phyloP scores from a whole-genome alignment of 1,284 basidiomycete species.

The Puccinia coronata region DNA sequence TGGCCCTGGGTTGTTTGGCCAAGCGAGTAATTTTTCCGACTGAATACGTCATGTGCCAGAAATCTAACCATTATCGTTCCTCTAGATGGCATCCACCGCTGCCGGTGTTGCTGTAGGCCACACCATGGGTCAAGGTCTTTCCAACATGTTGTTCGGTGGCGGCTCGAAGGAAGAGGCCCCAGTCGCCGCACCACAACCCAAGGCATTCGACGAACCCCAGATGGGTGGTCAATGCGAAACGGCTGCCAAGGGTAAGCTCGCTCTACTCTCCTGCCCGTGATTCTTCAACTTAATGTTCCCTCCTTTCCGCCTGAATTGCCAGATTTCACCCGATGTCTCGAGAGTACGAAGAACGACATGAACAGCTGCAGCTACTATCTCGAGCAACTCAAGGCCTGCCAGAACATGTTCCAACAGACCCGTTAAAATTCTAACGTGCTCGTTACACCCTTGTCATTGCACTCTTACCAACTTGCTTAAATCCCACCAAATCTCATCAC shows the following conservation, averaged over 20 bases:
- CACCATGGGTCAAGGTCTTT: slow-evolving; percentile 64
- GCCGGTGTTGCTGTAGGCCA: slow-evolving; percentile 64
- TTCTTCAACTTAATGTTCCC: slow-evolving; percentile 2
- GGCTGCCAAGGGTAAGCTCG: slow-evolving; percentile 63
- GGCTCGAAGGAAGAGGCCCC: slow-evolving; percentile 54
- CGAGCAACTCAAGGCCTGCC: slow-evolving; percentile 60
- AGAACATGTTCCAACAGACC: slow-evolving; percentile 51
- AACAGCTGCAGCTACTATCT: slow-evolving; percentile 65
- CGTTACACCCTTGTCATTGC: neutral
- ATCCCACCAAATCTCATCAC: neutral
- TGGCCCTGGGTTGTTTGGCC: slow-evolving; percentile 43
- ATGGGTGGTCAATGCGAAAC: slow-evolving; percentile 62
- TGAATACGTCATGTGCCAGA: neutral
- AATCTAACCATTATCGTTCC: neutral
- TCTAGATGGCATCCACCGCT: slow-evolving; percentile 63
- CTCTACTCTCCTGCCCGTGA: neutral
- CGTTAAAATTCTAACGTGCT: neutral
- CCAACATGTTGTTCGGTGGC: slow-evolving; percentile 64
- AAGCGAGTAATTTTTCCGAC: slow-evolving; percentile 3
- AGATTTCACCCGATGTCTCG: slow-evolving; percentile 63
- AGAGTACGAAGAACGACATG: slow-evolving; percentile 64
- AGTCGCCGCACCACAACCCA: slow-evolving; percentile 57
- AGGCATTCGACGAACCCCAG: slow-evolving; percentile 53
- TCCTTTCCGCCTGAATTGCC: neutral
- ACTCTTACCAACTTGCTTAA: neutral